Evolutionary conservation across 768 basidiomycete species (phyloP), one percentile per base, ranked within the genome.

Genomic region (Hericium rajendrae): DNA sequence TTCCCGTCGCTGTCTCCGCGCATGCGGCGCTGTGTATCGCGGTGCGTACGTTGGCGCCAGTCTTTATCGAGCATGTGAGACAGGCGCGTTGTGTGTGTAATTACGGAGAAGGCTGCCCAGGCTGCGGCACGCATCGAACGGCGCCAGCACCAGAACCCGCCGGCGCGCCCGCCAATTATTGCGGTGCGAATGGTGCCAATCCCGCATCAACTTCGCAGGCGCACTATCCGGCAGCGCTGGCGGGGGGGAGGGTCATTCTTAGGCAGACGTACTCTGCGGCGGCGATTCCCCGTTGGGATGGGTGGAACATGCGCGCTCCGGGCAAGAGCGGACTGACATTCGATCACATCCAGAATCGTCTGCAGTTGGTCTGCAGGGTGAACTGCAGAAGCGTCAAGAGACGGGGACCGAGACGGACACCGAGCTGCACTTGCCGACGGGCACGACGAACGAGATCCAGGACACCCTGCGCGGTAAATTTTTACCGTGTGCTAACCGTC

Each of bases 351-450:
- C 73, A 97, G 49, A 88, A 79, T n/a, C n/a, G n/a, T n/a, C n/a
- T n/a, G 56, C 82, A 91, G n/a, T n/a, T n/a, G n/a, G n/a, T 38
- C 75, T 98, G 2, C 94, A 97, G 68, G 84, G 85, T 61, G 94
- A 98, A 68, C 82, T 98, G 18, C 86, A 89, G 72, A 97, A 95
- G 73, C 93, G 91, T 65, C 83, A 91, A 16, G 95, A 98, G 67
- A 97, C 94, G 0, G 91, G 91, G 13, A n/a, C n/a, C n/a, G n/a
- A n/a, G n/a, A n/a, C n/a, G n/a, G n/a, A n/a, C n/a, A 77, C 85
- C 0, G 94, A 98, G 66, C 76, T 99, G 3, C 82, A 85, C 60
- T 81, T 81, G 0, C 73, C 97, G 37, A 86, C 81, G 15, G 80
- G 80, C 11, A 78, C 88, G 4, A 91, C 98, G 82, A 81, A 76